These are phyloP conservation scores for Elsinoe fawcettii DNA, from an alignment of 2,329 filamentous ascomycete species.

Conservation along the genomic window DNA sequence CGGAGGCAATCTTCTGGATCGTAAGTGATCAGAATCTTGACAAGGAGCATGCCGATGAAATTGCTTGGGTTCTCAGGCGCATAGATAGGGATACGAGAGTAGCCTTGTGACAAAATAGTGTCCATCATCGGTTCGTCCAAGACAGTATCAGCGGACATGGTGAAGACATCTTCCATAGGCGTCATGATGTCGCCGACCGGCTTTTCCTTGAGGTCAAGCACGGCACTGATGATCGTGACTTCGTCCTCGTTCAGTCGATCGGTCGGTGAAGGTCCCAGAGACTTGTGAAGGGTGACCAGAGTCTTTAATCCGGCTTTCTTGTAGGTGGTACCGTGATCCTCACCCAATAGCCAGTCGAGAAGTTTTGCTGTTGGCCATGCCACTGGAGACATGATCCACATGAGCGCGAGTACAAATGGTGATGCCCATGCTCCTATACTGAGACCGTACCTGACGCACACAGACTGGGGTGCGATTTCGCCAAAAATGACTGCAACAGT, in stretches of 20 bases:
- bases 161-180: conserved; percentile 94
- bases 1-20: conserved; percentile 85
- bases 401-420: conserved; percentile 74
- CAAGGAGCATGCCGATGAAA: conserved; percentile 94
- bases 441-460: conserved; percentile 92
- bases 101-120: conserved; percentile 82
- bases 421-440: conserved; percentile 93
- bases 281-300: conserved; percentile 88
- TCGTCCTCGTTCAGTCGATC: conserved; percentile 94
- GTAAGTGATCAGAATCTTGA: conserved; percentile 98
- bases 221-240: conserved; percentile 96
- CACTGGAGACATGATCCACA: conserved; percentile 85
- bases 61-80: conserved; percentile 74
- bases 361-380: conserved; percentile 95
- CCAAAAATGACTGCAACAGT: conserved; percentile 77
- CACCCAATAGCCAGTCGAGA: conserved; percentile 83
- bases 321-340: conserved; percentile 94
- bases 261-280: conserved; percentile 69
- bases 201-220: conserved; percentile 93
- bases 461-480: conserved; percentile 89
- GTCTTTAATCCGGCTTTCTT: conserved; percentile 98
- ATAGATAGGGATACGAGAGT: conserved; percentile 92
- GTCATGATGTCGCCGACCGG: conserved; percentile 95
- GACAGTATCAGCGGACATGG: conserved; percentile 89
- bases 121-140: conserved; percentile 94